Percentiles rank a stretch among this genome's conserved stretches.
Evolutionary conservation across 2,329 filamentous ascomycete genomes (phyloP).

Genomic region (Sclerotinia minor): DNA sequence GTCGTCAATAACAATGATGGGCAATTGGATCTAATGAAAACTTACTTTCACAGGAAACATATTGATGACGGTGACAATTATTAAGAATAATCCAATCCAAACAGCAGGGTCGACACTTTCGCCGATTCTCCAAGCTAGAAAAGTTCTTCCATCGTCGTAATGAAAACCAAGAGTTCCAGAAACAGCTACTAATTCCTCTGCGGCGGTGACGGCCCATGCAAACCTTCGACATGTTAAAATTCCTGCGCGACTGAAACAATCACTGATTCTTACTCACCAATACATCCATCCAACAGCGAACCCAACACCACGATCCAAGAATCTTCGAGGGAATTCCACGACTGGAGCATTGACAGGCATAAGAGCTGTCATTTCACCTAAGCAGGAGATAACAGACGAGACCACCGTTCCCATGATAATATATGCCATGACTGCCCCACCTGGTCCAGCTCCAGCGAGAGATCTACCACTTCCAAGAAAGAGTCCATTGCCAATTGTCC

Average conservation of each 20-base stretch:
- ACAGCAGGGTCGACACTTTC: conserved; percentile 43
- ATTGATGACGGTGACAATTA: conserved; percentile 43
- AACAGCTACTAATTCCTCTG: conserved; percentile 44
- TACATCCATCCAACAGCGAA: conserved; percentile 46
- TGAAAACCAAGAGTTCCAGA: conserved; percentile 43
- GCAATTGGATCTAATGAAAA: neutral
- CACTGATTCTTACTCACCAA: conserved; percentile 37
- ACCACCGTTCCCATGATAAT: conserved; percentile 48
- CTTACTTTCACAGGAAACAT: conserved; percentile 44
- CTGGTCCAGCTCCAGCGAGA: conserved; percentile 46
- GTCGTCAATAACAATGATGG: neutral
- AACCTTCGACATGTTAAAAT: conserved; percentile 40
- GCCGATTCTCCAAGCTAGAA: conserved; percentile 42
- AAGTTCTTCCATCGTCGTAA: conserved; percentile 44
- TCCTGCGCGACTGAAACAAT: neutral
- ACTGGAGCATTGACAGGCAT: conserved; percentile 46
- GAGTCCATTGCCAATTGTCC: conserved; percentile 47
- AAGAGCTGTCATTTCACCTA: conserved; percentile 46
- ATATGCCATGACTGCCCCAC: conserved; percentile 46
- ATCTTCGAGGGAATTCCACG: conserved; percentile 45
- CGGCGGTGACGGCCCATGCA: conserved; percentile 43
- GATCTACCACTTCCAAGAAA: conserved; percentile 47
- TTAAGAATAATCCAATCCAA: conserved; percentile 44
- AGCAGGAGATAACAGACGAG: conserved; percentile 46
- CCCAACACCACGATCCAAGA: conserved; percentile 44